Evolutionary conservation across 169 alveolate genomes (phyloP), one percentile per base, ranked within the genome.

Genomic region (Babesia microti): DNA sequence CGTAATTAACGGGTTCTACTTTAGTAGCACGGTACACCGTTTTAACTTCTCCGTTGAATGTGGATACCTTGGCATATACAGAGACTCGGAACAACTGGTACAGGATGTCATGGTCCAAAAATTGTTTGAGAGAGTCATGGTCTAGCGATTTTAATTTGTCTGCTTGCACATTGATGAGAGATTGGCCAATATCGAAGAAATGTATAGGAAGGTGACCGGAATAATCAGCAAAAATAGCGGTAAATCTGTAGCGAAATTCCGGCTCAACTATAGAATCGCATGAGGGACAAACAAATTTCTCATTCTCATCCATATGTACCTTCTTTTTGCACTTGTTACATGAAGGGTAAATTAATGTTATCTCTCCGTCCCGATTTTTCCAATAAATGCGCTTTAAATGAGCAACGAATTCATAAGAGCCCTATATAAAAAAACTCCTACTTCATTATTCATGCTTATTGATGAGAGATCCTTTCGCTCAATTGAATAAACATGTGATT

Each of bases 251-350:
- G 42, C 72, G 51, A 42, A 41, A 46, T 39, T 28, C 65, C 18
- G 84, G 84, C 15, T 39, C 47, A 17, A 73, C 84, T 19, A 57
- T 34, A 12, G 61, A 49, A 49, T 73, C 84, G 36, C 84, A 73
- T 24, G 65, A 51, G 43, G 67, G 66, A 41, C 84, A 73, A 19
- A 54, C 55, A 56, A 41, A 73, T 23, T 60, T 72, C 32, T 39
- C 28, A 26, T 42, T 68, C 23, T 59, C 72, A 15, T 73, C 79
- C 50, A 59, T 55, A 15, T 55, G 22, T 15, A 65, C 60, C 61
- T 73, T 73, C 54, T 73, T 73, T 53, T 46, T 34, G 50, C 84
- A 73, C 67, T 46, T 67, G 19, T 72, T 63, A 43, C 84, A 73
- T 27, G 84, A 58, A 32, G 68, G 79, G 46, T 73, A 73, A 67